Base-by-base conservation (phyloP, 2,329 filamentous ascomycete genomes). In the Ophiosphaerella korrae region DNA sequence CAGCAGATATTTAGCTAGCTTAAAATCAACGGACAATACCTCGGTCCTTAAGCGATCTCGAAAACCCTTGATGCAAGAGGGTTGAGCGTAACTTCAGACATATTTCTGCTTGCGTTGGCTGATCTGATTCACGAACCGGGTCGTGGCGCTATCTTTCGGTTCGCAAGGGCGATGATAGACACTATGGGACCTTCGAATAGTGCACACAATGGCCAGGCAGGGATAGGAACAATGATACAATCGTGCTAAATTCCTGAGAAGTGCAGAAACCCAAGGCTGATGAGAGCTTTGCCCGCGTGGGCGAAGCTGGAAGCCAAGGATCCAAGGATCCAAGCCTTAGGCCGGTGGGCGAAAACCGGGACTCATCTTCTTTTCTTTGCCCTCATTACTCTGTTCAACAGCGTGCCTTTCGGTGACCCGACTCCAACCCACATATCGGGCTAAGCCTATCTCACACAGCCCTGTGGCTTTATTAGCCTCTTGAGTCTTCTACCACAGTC, bases 401-500 rank as follows among this genome's bases (percentile, higher is more conserved):
- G 3, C 6, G 8, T 29, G 26, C 41, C 16, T 29, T 38, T 21
- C 42, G 12, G 35, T 37, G 42, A 34, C 42, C 42, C 31, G 42
- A 12, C 34, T 31, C 23, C 9, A 24, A n/a, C n/a, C 34, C 13
- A 11, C 36, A 39, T n/a, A 39, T 33, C 24, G 24, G 36, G 43
- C 43, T 39, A 45, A 45, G 43, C 7, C 31, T 14, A 12, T 23
- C 29, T 24, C n/a, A 26, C 24, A 16, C 18, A 23, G 16, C n/a
- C 23, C 8, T 45, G 43, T 33, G 45, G 45, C 26, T 39, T 41
- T 37, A 47, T 35, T 35, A 35, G 34, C n/a, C 18, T 33, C 18
- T 29, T 39, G 31, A 16, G 16, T 35, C 31, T 31, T 26, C 31
- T 8, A 41, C 33, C 5, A 8, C 32, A 23, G 18, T 16, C n/a